Evolutionary conservation across 2,329 filamentous ascomycete species (phyloP), one percentile per base, ranked within the genome.

Genomic region (Pseudogymnoascus sp.): DNA sequence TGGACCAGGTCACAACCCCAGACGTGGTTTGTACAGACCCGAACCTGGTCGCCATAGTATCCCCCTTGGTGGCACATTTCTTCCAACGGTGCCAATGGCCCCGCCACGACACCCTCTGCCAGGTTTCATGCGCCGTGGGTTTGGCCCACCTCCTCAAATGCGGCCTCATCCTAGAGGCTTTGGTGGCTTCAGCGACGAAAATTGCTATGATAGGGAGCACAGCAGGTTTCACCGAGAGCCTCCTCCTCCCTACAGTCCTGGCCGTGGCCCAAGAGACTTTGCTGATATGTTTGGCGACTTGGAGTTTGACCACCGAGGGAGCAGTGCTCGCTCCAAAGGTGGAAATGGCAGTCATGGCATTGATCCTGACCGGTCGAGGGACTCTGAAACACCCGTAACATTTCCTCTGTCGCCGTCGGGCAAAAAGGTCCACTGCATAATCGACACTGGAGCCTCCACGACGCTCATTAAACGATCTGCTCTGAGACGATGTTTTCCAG

Each of bases 391-490:
- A 5, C 48, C 48, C 1, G 29, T 35, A 7, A 55, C 48, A 33
- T 55, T 33, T 55, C 48, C 48, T 21, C 15, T 55, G n/a, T 33
- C 48, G 1, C 48, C 29, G 13, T 55, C 48, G 5, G 48, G 48
- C 48, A 55, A 55, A 55, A 55, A 33, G 48, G 35, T 55, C 2
- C 48, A 35, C 21, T 55, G 48, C n/a, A 55, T 55, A 33, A 55
- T 55, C 6, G 48, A 55, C 15, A 65, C 8, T 48, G 61, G 13
- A 61, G 37, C 40, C 55, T 25, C 39, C 35, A 60, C 10, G 59
- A 65, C 25, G 15, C 58, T 37, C 36, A 62, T 64, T 39, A 65
- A 64, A 10, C 58, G 58, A 5, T 55, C 48, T 55, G 6, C 48
- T 15, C 29, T 55, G 29, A 27, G 48, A 13, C 48, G 48, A 33